These are phyloP conservation scores for Neonectria magnoliae DNA, from an alignment of 2,329 filamentous ascomycete genomes.

Conservation along the genomic window DNA sequence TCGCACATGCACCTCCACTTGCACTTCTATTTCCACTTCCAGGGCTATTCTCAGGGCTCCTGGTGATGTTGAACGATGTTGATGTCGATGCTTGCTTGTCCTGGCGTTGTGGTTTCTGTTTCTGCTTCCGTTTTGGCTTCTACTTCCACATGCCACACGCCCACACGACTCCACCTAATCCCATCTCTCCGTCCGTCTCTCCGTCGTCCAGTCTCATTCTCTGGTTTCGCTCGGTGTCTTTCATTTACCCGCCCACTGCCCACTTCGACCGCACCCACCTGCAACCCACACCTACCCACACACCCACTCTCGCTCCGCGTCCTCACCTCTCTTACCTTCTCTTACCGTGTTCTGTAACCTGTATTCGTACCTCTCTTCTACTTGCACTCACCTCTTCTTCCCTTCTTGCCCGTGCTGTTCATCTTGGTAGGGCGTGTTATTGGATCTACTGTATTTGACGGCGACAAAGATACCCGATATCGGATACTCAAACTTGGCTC, in stretches of 20 bases:
- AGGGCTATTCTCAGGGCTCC: neutral
- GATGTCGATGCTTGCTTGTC: neutral
- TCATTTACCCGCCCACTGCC: constrained; percentile 12
- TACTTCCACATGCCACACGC: constrained; percentile 5
- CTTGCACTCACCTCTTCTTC: neutral
- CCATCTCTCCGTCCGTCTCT: constrained; percentile 12
- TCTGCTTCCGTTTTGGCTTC: neutral
- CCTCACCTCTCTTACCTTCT: constrained; percentile 8
- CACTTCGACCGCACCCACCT: constrained; percentile 6
- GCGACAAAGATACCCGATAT: neutral
- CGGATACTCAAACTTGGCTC: neutral
- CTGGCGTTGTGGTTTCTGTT: neutral
- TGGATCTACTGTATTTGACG: neutral
- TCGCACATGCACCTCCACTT: constrained; percentile 20
- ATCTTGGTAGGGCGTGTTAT: neutral
- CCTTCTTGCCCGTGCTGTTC: neutral
- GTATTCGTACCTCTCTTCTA: constrained; percentile 3
- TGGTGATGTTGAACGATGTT: neutral
- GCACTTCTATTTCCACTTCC: neutral
- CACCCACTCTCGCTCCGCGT: neutral
- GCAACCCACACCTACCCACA: constrained; percentile 12
- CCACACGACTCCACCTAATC: constrained; percentile 7
- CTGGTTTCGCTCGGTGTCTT: constrained; percentile 7
- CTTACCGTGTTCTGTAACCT: constrained; percentile 9
- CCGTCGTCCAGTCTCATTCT: neutral